Evolutionary conservation across 192 early-diverging fungal genomes (phyloP), one percentile per base, ranked within the genome.

Genomic region (Coemansia sp.): DNA sequence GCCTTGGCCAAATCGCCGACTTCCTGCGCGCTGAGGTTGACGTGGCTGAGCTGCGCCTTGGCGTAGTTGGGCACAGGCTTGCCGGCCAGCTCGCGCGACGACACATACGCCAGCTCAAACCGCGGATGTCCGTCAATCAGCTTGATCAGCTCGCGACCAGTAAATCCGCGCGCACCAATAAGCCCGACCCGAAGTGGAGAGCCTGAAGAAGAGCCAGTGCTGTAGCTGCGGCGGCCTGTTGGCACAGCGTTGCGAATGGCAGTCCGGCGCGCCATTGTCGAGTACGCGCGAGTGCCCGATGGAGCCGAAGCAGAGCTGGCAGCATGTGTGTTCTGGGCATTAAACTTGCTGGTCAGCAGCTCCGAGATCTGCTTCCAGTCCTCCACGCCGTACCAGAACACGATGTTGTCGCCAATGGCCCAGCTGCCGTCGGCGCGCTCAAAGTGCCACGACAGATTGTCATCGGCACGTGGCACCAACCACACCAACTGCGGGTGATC

Each of bases 131-230:
- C 84, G 65, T 94, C 87, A 57, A 99, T 87, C 9, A 99, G 81
- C 53, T 86, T 84, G 67, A 99, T 96, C 52, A 99, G 85, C 76
- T 99, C 95, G 56, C 89, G 91, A 8, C 97, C 97, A 21, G 97
- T 99, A 74, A 91, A 94, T 21, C 97, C 97, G 59, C 97, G 92
- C 24, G 97, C 97, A 39, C 97, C 97, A 62, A 99, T 95, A 29
- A 99, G 83, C 24, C 96, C 96, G 39, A 99, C 87, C 51, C 84
- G 78, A 5, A 82, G 60, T 2, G 67, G 70, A 14, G 59, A 10
- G 19, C 24, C 50, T 15, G 65, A 22, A 0, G 58, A 38, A 15
- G 74, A 73, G 82, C 47, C 78, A 60, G 86, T 88, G 43, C 84
- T 76, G 76, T 87, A 93, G 55, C 82, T 72, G 65, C 89, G 89